phyloP scores from a whole-genome alignment of 192 early-diverging fungal genomes.

The Obelidium mucronatum region DNA sequence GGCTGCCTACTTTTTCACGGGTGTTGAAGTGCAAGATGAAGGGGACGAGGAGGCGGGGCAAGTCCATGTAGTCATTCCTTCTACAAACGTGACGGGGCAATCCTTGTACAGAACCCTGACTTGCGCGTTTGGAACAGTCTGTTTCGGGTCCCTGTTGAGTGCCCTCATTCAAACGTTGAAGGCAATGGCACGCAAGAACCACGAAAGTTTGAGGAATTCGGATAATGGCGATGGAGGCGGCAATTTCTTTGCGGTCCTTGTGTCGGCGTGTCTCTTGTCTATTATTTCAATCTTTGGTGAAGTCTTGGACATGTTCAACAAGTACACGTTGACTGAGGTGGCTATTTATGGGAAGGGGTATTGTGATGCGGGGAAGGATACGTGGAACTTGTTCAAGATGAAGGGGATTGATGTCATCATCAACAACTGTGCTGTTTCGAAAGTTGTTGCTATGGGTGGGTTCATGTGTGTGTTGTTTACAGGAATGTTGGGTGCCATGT shows the following conservation, averaged over 20 bases:
- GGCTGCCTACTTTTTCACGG: slow-evolving; percentile 82
- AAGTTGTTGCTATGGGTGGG: slow-evolving; percentile 83
- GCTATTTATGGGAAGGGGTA: slow-evolving; percentile 60
- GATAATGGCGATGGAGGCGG: slow-evolving; percentile 30
- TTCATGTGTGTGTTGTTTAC: slow-evolving; percentile 61
- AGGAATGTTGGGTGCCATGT: slow-evolving; percentile 58
- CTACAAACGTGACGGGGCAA: slow-evolving; percentile 60
- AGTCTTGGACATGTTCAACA: slow-evolving; percentile 72
- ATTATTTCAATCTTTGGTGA: slow-evolving; percentile 79
- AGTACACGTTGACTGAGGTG: slow-evolving; percentile 91
- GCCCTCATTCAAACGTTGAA: slow-evolving; percentile 71
- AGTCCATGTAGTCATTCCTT: slow-evolving; percentile 61
- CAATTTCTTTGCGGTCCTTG: slow-evolving; percentile 56
- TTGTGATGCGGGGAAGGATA: slow-evolving; percentile 68
- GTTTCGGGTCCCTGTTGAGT: slow-evolving; percentile 73
- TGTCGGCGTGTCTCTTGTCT: slow-evolving; percentile 76
- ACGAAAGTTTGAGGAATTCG: slow-evolving; percentile 12
- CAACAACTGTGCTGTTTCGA: slow-evolving; percentile 89
- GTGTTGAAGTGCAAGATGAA: slow-evolving; percentile 31
- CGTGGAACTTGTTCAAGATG: slow-evolving; percentile 82
- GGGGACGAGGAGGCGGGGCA: slow-evolving; percentile 21
- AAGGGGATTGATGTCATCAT: slow-evolving; percentile 63
- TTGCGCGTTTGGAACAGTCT: slow-evolving; percentile 80
- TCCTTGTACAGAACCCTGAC: slow-evolving; percentile 77
- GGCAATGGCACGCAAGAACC: slow-evolving; percentile 63